phyloP scores from a whole-genome alignment of 2,329 filamentous ascomycete genomes.

The Didymella exigua region DNA sequence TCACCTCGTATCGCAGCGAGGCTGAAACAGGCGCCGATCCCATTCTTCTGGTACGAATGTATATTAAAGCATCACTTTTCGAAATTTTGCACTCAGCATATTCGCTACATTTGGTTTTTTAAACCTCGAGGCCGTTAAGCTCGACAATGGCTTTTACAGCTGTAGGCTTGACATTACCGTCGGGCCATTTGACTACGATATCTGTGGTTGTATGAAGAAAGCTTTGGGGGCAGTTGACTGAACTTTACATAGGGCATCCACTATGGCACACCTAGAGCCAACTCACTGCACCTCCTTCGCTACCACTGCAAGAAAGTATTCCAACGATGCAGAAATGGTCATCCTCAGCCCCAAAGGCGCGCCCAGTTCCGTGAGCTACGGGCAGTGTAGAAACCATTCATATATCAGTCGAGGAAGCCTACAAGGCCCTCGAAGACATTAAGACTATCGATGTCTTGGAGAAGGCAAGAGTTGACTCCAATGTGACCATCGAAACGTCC shows the following conservation, averaged over 20 bases:
- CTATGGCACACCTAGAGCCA: conserved; percentile 54
- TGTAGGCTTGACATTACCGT: background rate
- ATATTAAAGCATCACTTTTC: background rate
- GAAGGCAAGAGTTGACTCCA: conserved; percentile 51
- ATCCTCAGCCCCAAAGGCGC: conserved; percentile 58
- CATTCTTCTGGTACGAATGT: background rate
- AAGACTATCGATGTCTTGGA: conserved; percentile 58
- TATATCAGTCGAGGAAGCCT: conserved; percentile 53
- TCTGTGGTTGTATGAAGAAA: background rate
- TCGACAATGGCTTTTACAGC: background rate
- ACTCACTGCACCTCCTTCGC: conserved; percentile 55
- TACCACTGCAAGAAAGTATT: conserved; percentile 59
- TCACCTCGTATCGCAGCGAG: background rate
- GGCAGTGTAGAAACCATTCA: conserved; percentile 50
- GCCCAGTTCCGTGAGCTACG: conserved; percentile 43
- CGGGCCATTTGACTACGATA: background rate
- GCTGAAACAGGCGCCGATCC: background rate
- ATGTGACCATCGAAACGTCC: conserved; percentile 53
- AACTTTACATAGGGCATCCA: background rate
- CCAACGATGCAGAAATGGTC: conserved; percentile 56
- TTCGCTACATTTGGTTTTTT: no score
- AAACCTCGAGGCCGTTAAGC: no score
- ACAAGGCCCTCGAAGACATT: conserved; percentile 52
- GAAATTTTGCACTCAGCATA: background rate
- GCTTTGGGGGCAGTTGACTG: background rate